Evolutionary conservation across 2,329 filamentous ascomycete genomes (phyloP), one percentile per base, ranked within the genome.

Genomic region (Sporothrix luriei): DNA sequence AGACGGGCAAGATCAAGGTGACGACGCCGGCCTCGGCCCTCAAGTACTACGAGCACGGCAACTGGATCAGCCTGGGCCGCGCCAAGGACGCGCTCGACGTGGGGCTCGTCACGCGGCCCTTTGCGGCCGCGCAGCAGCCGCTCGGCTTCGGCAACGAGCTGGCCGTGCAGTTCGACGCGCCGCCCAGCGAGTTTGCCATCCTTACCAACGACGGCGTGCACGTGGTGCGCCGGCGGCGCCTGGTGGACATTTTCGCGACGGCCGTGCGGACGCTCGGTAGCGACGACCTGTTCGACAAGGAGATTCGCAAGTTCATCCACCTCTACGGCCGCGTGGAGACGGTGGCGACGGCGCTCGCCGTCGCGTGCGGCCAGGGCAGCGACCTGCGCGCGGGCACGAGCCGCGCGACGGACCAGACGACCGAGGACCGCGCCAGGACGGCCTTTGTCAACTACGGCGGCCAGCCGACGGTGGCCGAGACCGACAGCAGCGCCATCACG

Each of bases 401-500:
- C 55, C 88, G 93, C 55, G 89, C 91, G 29, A 91, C 90, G 46
- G 95, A 98, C 75, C 91, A 94, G 14, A 88, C 93, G 48, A 93
- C 97, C 1, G 84, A 97, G 61, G 93, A 97, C 74, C 88, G 90
- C 71, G 95, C 94, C 4, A 88, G 93, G 70, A 90, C 91, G 72
- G 91, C 91, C 0, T 98, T 97, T 78, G 93, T 98, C 70, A 94
- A 97, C 74, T 94, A 91, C 78, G 95, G 95, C 66, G 95, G 95
- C 40, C 92, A 93, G 75, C 91, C 95, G 0, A 91, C 89, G 5
- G 84, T 97, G 72, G 91, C 92, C 24, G 93, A 97, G 76, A 86
- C 85, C 10, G 87, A 89, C 71, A 93, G 93, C 72, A 87, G 88
- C 46, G 83, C 88, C 4, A 85, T 91, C 5, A 88, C 90, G 0